Evolutionary conservation across 805 yeast species (phyloP), one percentile per base, ranked within the genome.

Genomic region (Komagataella phaffii): DNA sequence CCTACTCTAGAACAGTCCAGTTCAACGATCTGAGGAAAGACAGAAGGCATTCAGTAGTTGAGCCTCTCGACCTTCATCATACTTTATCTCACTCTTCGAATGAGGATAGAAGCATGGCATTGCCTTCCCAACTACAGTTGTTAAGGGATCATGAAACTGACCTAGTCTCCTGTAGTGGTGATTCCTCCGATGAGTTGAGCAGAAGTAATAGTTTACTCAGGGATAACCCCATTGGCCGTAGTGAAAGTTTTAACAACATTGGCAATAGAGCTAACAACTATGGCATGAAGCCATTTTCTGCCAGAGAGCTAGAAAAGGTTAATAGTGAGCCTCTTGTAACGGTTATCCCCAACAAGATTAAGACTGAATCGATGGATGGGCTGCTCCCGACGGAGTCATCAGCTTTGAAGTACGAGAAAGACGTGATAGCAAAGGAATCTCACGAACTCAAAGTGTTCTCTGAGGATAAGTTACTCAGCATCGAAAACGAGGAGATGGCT

Each of bases 1-100:
- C 96, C 0, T 89, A 86, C 62, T 83, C 91, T 1, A 79, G 91
- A 58, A 61, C 65, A 44, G 4, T 12, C 54, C 7, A 52, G 53
- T 14, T 36, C 19, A 50, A 48, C 43, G 50, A 48, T 17, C 14
- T 23, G 18, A 36, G 30, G 14, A 36, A 36, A 19, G 48, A 36
- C n/a, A 46, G 48, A 6, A 36, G 48, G 12, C 48, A 36, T 19
- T 44, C 51, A 12, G 19, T 10, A 8, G 40, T 30, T 10, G 17
- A 44, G n/a, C 46, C 46, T 44, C 40, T 30, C 2, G 40, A 30
- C 10, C 40, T 30, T 30, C 40, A 30, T 14, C 23, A 17, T n/a
- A 17, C 23, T 12, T 44, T 44, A 12, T 19, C 23, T n/a, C 46
- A 44, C n/a, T 17, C 23, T 17, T 17, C 19, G 8, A 17, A 44